phyloP scores from a whole-genome alignment of 192 early-diverging fungal species.

The Jimgerdemannia flammicorona region DNA sequence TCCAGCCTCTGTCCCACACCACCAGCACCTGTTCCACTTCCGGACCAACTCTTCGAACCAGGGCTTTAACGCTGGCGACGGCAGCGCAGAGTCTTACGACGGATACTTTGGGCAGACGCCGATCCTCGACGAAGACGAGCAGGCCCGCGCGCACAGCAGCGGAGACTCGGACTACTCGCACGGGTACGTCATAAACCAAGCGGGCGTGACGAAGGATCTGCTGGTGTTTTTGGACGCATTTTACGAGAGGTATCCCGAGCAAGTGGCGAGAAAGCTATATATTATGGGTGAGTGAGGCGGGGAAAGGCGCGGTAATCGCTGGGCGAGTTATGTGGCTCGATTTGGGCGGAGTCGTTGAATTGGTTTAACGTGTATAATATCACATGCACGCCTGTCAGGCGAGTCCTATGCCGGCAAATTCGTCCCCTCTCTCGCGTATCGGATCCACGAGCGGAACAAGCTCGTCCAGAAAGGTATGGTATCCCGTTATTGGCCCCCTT shows the following conservation, averaged over 20 bases:
- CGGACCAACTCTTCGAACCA: not conserved
- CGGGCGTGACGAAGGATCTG: constrained; percentile 65
- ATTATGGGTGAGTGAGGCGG: constrained; percentile 48
- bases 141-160: not conserved
- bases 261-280: constrained; percentile 54
- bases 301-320: not conserved
- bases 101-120: not conserved
- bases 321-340: too few species aligned
- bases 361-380: too few species aligned
- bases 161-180: constrained; percentile 36
- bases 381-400: not conserved
- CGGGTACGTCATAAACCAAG: constrained; percentile 71
- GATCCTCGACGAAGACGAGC: not conserved
- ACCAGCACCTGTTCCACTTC: not conserved
- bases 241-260: constrained; percentile 63
- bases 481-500: not conserved
- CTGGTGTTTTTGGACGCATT: constrained; percentile 67
- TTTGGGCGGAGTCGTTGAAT: too few species aligned
- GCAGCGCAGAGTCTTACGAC: not conserved
- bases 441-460: constrained; percentile 58
- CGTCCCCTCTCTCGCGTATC: constrained; percentile 63
- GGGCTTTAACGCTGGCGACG: not conserved
- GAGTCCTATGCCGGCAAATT: constrained; percentile 69
- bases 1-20: not conserved
- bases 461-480: constrained; percentile 8